These are phyloP conservation scores for Ramaria rubella DNA, from an alignment of 768 basidiomycete genomes.

Conservation along the genomic window DNA sequence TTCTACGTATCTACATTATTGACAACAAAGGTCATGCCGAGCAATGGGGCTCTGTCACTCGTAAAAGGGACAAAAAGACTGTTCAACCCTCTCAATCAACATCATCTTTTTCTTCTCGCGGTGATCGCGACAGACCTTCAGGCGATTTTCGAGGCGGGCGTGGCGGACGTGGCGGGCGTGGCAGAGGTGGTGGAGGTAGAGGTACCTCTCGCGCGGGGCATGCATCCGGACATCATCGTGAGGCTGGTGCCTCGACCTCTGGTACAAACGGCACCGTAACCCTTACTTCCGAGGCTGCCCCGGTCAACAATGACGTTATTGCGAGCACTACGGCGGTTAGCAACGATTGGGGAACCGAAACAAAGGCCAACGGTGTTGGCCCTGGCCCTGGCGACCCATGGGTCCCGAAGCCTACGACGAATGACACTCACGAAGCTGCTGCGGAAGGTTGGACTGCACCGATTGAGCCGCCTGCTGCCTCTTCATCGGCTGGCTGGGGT, in stretches of 20 bases:
- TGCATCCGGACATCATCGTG: constrained; percentile 27
- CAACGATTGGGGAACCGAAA: constrained; percentile 8
- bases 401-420: background rate
- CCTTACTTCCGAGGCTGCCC: constrained; percentile 14
- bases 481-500: background rate
- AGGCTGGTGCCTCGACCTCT: constrained; percentile 26
- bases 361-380: background rate
- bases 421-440: background rate
- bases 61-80: constrained; percentile 82
- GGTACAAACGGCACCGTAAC: constrained; percentile 28
- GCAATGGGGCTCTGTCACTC: constrained; percentile 78
- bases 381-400: background rate
- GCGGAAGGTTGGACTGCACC: background rate
- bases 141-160: constrained; percentile 54
- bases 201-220: constrained; percentile 34
- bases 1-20: constrained; percentile 15
- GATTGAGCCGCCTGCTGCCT: background rate
- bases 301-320: constrained; percentile 24
- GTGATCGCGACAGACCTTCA: constrained; percentile 27
- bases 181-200: constrained; percentile 37
- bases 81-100: constrained; percentile 38
- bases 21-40: constrained; percentile 52
- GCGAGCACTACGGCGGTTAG: constrained; percentile 16
- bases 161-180: constrained; percentile 55
- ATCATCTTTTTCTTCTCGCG: constrained; percentile 37